phyloP scores from a whole-genome alignment of 176 grass and related monocot species.

The Musa schizocarpa region DNA sequence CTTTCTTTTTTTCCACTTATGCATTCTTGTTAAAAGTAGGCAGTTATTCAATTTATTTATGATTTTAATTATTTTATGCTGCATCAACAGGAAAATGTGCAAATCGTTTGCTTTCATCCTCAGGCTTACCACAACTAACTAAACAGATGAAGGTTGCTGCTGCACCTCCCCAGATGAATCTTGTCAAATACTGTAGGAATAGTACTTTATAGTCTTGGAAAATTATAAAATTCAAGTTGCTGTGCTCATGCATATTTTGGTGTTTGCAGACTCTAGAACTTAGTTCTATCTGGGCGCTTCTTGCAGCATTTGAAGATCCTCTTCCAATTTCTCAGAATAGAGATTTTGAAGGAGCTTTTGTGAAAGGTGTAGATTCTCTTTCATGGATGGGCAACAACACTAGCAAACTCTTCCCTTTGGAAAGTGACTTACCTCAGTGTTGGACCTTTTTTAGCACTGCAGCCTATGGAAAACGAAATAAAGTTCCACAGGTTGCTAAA shows the following conservation, averaged over 20 bases:
- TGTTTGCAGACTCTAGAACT: conserved; percentile 69
- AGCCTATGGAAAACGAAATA: conserved; percentile 69
- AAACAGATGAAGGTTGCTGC: conserved; percentile 87
- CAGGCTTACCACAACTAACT: conserved; percentile 68
- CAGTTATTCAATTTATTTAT: conserved; percentile 7
- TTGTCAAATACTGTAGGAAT: neutral
- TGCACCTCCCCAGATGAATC: neutral
- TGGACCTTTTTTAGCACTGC: conserved; percentile 95
- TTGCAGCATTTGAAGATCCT: conserved; percentile 79
- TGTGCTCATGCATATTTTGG: neutral
- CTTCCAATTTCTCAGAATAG: conserved; percentile 45
- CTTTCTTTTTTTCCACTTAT: neutral
- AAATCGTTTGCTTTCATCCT: conserved; percentile 72
- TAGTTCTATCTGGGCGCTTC: conserved; percentile 86
- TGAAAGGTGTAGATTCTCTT: conserved; percentile 70
- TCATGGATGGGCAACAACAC: conserved; percentile 97
- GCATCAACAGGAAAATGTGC: conserved; percentile 76
- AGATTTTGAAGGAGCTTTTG: conserved; percentile 65
- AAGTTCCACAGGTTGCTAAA: conserved; percentile 80
- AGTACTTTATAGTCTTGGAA: neutral
- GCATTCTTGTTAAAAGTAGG: too few species aligned
- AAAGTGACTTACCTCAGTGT: conserved; percentile 45
- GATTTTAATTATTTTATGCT: conserved; percentile 14
- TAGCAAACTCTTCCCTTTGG: conserved; percentile 50
- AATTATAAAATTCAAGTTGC: conserved; percentile 17